Base-by-base conservation (phyloP, 2,329 filamentous ascomycete genomes). In the Colletotrichum lentis region DNA sequence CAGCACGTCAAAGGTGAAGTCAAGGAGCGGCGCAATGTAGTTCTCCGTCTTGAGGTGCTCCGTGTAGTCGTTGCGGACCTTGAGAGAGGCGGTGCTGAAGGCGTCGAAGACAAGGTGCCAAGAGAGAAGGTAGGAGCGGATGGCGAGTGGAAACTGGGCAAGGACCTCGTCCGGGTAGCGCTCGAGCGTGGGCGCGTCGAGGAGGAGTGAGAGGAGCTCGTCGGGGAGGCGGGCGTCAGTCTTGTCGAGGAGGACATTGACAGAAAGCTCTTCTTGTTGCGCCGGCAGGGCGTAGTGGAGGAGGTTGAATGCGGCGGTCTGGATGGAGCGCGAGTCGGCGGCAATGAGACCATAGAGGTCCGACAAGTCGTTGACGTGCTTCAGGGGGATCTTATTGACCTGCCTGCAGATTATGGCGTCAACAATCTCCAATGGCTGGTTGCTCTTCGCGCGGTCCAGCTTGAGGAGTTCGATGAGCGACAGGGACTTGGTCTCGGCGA, bases 51-150 rank as follows among this genome's bases (percentile, higher is more conserved):
- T 96, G 64, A 99, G 85, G 67, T 91, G 88, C 27, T 93, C 87
- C 0, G 88, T 86, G 74, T 97, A 98, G 73, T 94, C 90, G 67
- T 87, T 88, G 72, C 93, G 91, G 18, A 98, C 88, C 73, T 93
- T 93, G 77, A 92, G 90, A 0, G 94, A 93, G 14, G 94, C 89
- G 22, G 89, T 88, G 20, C 84, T 82, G 75, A 95, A 96, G 52
- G 95, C 90, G 73, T 97, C 93, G 75, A 97, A 98, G 0, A 97
- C 85, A 1, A 98, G 83, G 71, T 92, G 88, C 96, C 96, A 99
- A 12, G 93, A 91, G 35, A 97, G 83, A 3, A 99, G 84, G 74
- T 97, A 99, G 11, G 90, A 88, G 60, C 93, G 88, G 55, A 97
- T 83, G 0, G 86, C 76, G 0, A 88, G 81, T 12, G 93, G 93